These are phyloP conservation scores for Pilobolus umbonatus DNA, from an alignment of 192 early-diverging fungal genomes.

Conservation along the genomic window DNA sequence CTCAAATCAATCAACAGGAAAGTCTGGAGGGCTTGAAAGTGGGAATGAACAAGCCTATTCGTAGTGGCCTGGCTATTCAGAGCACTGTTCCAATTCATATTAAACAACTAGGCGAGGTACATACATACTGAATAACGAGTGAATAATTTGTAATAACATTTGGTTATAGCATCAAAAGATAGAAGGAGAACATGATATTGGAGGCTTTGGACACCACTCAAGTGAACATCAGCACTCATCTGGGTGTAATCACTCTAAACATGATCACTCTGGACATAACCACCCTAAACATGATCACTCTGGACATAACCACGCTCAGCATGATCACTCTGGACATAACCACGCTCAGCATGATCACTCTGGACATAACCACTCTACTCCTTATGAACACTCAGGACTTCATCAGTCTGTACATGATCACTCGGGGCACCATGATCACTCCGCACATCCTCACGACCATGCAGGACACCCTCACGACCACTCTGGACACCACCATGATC, in stretches of 20 bases:
- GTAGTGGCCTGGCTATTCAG: conserved; percentile 1
- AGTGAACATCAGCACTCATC: too few species aligned
- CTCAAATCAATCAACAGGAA: neutral
- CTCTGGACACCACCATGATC: neutral
- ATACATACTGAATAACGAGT: neutral
- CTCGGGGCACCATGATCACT: neutral
- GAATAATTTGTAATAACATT: neutral
- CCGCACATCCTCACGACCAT: conserved; percentile 1
- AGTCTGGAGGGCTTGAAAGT: conserved; percentile 3
- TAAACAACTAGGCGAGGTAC: neutral
- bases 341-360: neutral
- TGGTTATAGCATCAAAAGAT: neutral
- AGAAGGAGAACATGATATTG: too few species aligned
- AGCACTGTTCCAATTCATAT: neutral
- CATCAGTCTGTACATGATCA: conserved; percentile 4
- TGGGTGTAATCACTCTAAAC: conserved; percentile 2
- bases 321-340: conserved; percentile 1
- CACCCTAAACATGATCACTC: conserved; percentile 16
- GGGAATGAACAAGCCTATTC: neutral
- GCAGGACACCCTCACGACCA: conserved; percentile 10
- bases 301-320: conserved; percentile 16
- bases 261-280: neutral
- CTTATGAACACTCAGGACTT: neutral
- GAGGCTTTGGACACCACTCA: too few species aligned
- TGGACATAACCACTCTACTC: neutral